Conservation (phyloP, 2,329 filamentous ascomycete genomes). For the Ceratocystiopsis brevicomis region DNA sequence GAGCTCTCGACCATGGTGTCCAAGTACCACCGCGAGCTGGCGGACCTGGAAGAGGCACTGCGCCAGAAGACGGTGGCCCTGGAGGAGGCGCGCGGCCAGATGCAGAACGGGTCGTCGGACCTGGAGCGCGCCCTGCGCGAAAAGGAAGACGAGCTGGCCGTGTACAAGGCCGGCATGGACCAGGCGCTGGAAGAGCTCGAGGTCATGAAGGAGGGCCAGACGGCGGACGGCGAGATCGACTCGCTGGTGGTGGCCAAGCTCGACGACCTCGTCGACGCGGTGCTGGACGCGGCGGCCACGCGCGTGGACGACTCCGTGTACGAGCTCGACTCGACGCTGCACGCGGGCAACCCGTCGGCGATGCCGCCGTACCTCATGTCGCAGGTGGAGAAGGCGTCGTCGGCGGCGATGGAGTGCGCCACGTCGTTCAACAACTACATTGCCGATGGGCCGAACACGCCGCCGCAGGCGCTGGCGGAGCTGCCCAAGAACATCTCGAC, state of each 20-base stretch:
- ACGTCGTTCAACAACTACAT: slow-evolving; percentile 98
- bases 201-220: slow-evolving; percentile 64
- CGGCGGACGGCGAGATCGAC: slow-evolving; percentile 72
- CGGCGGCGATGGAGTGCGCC: slow-evolving; percentile 89
- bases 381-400: slow-evolving; percentile 90
- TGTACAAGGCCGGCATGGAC: slow-evolving; percentile 96
- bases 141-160: slow-evolving; percentile 94
- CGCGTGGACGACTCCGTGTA: slow-evolving; percentile 93
- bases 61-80: slow-evolving; percentile 72
- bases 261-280: slow-evolving; percentile 93
- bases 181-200: slow-evolving; percentile 85
- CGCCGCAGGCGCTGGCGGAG: slow-evolving; percentile 31
- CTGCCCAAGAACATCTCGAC: slow-evolving; percentile 85
- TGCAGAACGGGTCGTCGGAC: slow-evolving; percentile 66
- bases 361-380: slow-evolving; percentile 88
- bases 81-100: slow-evolving; percentile 62
- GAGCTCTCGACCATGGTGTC: slow-evolving; percentile 87
- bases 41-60: slow-evolving; percentile 84
- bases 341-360: slow-evolving; percentile 95
- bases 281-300: slow-evolving; percentile 79
- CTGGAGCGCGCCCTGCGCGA: slow-evolving; percentile 72
- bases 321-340: slow-evolving; percentile 93
- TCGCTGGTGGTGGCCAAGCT: slow-evolving; percentile 79
- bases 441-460: slow-evolving; percentile 81
- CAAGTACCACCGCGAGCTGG: slow-evolving; percentile 94